Percentiles rank a stretch among this genome's conserved stretches.
phyloP scores from a whole-genome alignment of 2,329 filamentous ascomycete genomes.

The Colletotrichum echinochloae region DNA sequence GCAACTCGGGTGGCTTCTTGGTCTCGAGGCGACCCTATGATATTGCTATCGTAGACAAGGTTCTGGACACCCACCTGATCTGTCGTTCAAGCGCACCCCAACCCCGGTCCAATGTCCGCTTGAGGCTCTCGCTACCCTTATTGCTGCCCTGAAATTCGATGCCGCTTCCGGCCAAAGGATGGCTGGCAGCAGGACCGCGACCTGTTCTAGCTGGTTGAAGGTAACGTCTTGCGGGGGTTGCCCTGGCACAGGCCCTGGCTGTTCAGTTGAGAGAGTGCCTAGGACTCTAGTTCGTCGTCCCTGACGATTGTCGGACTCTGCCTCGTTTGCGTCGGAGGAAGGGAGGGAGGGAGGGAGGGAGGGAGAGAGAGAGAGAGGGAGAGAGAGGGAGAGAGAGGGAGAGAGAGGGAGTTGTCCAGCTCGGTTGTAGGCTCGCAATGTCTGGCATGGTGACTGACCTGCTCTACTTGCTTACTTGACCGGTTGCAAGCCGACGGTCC shows the following conservation, averaged over 20 bases:
- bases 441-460: background rate
- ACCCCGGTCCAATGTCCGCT: background rate
- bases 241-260: constrained; percentile 1
- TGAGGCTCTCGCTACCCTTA: background rate
- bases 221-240: constrained; percentile 8
- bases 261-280: constrained; percentile 11
- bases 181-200: background rate
- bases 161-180: background rate
- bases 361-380: too few species aligned
- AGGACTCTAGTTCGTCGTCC: background rate
- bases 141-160: background rate
- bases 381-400: too few species aligned
- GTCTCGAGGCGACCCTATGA: background rate
- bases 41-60: background rate
- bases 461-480: background rate
- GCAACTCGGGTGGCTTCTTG: background rate
- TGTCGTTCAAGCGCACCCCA: background rate
- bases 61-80: background rate
- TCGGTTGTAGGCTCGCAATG: background rate
- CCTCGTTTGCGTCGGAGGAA: constrained; percentile 27
- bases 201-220: background rate
- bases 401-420: constrained; percentile 18
- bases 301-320: constrained; percentile 17
- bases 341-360: too few species aligned
- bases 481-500: background rate